Percentiles rank a stretch among this genome's conserved stretches.
Evolutionary conservation across 2,329 filamentous ascomycete species (phyloP).

Genomic region (Ascosphaera apis): DNA sequence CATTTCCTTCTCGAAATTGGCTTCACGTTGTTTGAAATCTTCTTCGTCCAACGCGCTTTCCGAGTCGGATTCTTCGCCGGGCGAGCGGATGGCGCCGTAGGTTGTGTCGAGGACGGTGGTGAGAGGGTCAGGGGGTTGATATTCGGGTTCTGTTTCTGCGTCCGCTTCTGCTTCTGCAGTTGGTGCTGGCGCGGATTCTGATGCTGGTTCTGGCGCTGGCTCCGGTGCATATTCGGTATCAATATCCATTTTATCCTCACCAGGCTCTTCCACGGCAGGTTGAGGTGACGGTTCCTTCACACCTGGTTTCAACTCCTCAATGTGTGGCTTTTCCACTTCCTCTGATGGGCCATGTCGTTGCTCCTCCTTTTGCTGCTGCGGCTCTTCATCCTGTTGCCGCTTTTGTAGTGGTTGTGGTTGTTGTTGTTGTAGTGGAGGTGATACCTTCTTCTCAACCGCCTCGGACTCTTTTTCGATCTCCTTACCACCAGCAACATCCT

Average conservation of each 20-base stretch:
- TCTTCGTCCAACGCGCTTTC: constrained; percentile 24
- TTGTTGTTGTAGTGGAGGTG: too few species aligned
- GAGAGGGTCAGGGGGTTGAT: background rate
- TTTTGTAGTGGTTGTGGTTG: too few species aligned
- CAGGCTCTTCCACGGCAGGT: constrained; percentile 2
- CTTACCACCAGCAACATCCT: too few species aligned
- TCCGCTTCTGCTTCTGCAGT: background rate
- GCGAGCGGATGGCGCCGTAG: constrained; percentile 13
- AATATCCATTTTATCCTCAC: background rate
- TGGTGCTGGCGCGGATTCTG: background rate
- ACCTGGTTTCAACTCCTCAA: too few species aligned
- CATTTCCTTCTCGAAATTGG: constrained; percentile 23
- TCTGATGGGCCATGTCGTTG: too few species aligned
- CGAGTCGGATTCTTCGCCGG: constrained; percentile 22
- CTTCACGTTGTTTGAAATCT: constrained; percentile 22
- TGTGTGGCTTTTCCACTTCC: too few species aligned
- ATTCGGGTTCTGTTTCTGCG: background rate
- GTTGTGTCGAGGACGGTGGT: constrained; percentile 3
- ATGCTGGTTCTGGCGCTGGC: background rate
- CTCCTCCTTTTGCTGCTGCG: too few species aligned
- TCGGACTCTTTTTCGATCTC: too few species aligned
- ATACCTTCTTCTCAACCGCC: too few species aligned
- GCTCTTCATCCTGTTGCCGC: too few species aligned
- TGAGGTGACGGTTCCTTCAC: too few species aligned
- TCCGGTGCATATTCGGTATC: constrained; percentile 1